Percentiles rank a stretch among this genome's conserved stretches.
phyloP scores from a whole-genome alignment of 495 filamentous ascomycete genomes.

The Haplographium delicatum region DNA sequence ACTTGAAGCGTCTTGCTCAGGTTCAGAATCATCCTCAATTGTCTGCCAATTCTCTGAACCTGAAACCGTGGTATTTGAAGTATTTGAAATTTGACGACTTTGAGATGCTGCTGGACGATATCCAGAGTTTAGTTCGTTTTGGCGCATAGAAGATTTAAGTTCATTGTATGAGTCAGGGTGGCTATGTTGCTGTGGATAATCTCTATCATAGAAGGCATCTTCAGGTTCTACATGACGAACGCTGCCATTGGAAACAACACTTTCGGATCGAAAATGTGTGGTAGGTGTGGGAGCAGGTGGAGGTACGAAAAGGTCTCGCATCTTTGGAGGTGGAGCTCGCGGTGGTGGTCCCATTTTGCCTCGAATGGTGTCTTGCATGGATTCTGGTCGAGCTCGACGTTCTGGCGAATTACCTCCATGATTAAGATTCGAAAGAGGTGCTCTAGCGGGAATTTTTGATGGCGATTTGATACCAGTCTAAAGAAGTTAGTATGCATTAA shows the following conservation, averaged over 20 bases:
- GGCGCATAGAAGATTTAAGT: conserved; percentile 32
- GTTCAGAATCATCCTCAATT: conserved; percentile 72
- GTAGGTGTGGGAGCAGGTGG: conserved; percentile 57
- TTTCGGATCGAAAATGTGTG: conserved; percentile 56
- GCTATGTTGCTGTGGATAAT: conserved; percentile 43
- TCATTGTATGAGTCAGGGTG: conserved; percentile 37
- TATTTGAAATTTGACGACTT: conserved; percentile 65
- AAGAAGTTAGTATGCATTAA: neutral
- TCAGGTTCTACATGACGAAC: conserved; percentile 78
- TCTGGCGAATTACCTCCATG: conserved; percentile 82
- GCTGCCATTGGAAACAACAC: conserved; percentile 57
- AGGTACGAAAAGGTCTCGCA: conserved; percentile 76
- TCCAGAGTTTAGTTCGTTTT: conserved; percentile 37
- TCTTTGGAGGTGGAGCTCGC: conserved; percentile 76
- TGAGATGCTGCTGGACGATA: too few relatives aligned
- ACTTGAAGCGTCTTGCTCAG: conserved; percentile 67
- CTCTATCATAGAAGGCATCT: conserved; percentile 76
- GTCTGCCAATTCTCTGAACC: conserved; percentile 97
- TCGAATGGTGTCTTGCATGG: conserved; percentile 45
- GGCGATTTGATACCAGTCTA: conserved; percentile 47
- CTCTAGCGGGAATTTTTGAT: conserved; percentile 76
- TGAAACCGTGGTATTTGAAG: conserved; percentile 60
- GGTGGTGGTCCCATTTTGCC: conserved; percentile 51
- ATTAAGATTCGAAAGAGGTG: conserved; percentile 72
- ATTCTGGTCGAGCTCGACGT: conserved; percentile 33